Conservation (phyloP, 2,329 filamentous ascomycete genomes). For the Trichoderma harzianum region DNA sequence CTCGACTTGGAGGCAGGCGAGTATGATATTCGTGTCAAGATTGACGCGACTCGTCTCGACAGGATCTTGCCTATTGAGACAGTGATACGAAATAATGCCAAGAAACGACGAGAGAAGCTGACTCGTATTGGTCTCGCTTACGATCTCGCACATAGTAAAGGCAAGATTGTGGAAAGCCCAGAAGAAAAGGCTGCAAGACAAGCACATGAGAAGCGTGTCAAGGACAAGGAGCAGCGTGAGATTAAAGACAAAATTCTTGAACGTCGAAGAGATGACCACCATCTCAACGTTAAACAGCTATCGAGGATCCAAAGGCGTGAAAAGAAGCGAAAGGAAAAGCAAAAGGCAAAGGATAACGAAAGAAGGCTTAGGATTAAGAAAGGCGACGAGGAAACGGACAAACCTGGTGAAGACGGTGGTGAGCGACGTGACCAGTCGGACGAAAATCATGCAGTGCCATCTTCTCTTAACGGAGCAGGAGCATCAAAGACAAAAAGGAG, state of each 20-base stretch:
- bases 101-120: constrained; percentile 66
- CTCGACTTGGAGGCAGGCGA: constrained; percentile 69
- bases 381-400: neutral
- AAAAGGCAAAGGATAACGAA: constrained; percentile 68
- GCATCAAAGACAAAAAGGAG: constrained; percentile 22
- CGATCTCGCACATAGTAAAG: constrained; percentile 67
- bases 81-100: constrained; percentile 62
- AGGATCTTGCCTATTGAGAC: constrained; percentile 57
- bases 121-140: constrained; percentile 66
- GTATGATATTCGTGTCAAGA: constrained; percentile 73
- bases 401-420: constrained; percentile 2
- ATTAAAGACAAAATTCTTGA: constrained; percentile 41
- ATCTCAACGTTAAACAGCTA: constrained; percentile 37
- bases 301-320: constrained; percentile 30
- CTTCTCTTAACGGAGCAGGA: neutral
- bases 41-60: constrained; percentile 62
- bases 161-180: constrained; percentile 45
- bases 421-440: constrained; percentile 19
- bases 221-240: constrained; percentile 36
- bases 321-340: constrained; percentile 73
- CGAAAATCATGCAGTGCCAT: constrained; percentile 9
- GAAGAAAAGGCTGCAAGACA: constrained; percentile 48
- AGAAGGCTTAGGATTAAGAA: constrained; percentile 25
- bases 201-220: constrained; percentile 43
- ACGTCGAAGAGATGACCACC: constrained; percentile 37